Evolutionary conservation across 495 filamentous ascomycete species (phyloP).

Genomic region (Aspergillus sclerotioniger): DNA sequence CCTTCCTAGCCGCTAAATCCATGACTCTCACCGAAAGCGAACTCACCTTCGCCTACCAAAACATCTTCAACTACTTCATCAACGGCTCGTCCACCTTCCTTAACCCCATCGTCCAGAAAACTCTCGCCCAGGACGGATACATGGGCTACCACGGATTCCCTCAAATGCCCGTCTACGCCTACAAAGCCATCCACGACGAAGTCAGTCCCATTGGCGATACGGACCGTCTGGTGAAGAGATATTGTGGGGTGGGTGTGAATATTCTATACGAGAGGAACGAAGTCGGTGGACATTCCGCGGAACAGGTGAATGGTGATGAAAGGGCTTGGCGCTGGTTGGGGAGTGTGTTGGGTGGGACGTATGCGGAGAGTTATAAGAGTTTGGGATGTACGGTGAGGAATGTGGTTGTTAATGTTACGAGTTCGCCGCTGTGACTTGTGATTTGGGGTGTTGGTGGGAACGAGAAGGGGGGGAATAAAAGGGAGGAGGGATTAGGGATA

Average conservation of each 20-base stretch:
- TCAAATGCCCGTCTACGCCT: slow-evolving; percentile 45
- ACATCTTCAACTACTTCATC: slow-evolving; percentile 18
- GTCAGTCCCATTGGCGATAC: slow-evolving; percentile 39
- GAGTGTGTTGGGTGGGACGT: slow-evolving; percentile 3
- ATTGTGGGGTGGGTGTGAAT: slow-evolving; percentile 26
- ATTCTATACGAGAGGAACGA: slow-evolving; percentile 10
- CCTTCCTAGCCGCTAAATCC: background rate
- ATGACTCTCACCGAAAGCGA: background rate
- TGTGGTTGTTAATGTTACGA: background rate
- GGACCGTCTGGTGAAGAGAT: slow-evolving; percentile 40
- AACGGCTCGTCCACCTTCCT: slow-evolving; percentile 11
- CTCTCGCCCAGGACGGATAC: slow-evolving; percentile 16
- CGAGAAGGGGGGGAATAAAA: too few relatives aligned
- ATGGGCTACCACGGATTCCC: slow-evolving; percentile 31
- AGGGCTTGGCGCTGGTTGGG: slow-evolving; percentile 5
- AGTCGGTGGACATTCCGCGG: slow-evolving; percentile 7
- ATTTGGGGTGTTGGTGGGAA: too few relatives aligned
- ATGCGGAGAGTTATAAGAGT: background rate
- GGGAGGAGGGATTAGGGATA: too few relatives aligned
- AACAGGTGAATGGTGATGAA: slow-evolving; percentile 5
- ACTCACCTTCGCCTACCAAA: background rate
- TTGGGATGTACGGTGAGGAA: slow-evolving; percentile 1
- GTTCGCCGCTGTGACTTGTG: too few relatives aligned
- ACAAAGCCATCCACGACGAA: slow-evolving; percentile 51
- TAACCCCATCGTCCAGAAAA: slow-evolving; percentile 10